Evolutionary conservation across 2,329 filamentous ascomycete genomes (phyloP), one percentile per base, ranked within the genome.

Genomic region (Sclerotinia minor): DNA sequence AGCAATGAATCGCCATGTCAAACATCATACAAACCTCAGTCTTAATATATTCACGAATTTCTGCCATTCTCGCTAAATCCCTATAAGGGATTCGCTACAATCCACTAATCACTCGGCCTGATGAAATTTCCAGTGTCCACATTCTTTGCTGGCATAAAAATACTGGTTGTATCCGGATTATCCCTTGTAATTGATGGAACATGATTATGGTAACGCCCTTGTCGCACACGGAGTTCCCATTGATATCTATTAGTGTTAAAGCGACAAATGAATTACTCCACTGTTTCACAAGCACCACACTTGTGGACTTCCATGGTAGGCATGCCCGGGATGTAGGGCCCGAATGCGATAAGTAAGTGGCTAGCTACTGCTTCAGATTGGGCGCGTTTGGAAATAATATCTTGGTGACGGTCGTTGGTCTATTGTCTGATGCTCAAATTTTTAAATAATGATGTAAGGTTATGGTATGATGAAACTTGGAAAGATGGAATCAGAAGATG

Each of bases 181-280:
- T n/a, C 32, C n/a, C 21, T 8, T 38, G 29, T 35, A 21, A n/a
- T 35, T 54, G 26, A 26, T 6, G 3, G 2, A 24, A 3, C 50
- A 1, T 7, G 9, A 8, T 4, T 0, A 24, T 0, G 24, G 7
- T 3, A n/a, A 2, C 3, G 7, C 45, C 9, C 19, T 49, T 9
- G 5, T 9, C n/a, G 47, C n/a, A 26, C 21, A 13, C 9, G 0
- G 2, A 5, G 0, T 35, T 54, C 52, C 52, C 52, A 35, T 0
- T 1, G 0, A 0, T 1, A 1, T 54, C 2, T 55, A 1, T 3
- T n/a, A 0, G 0, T 1, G 13, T n/a, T 35, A 29, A 35, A 55
- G 32, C 53, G 53, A 1, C 1, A 1, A 11, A 55, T 6, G 7
- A n/a, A 38, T 4, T 0, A 0, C 0, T 13, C 11, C 3, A 55